These are phyloP conservation scores for Pulveroboletus sp. DNA, from an alignment of 768 basidiomycete genomes.

Conservation along the genomic window DNA sequence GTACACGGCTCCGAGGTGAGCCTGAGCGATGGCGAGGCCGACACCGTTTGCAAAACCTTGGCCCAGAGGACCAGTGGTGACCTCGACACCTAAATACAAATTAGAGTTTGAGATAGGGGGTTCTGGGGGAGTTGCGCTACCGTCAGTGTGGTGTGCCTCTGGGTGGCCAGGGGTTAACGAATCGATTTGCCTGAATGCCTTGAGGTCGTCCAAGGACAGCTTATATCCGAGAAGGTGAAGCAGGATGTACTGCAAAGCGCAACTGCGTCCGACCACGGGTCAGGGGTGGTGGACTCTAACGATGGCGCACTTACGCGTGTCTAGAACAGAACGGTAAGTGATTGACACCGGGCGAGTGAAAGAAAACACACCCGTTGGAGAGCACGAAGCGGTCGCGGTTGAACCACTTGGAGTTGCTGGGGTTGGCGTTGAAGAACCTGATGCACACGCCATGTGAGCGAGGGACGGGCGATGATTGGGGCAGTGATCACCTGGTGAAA, in stretches of 20 bases:
- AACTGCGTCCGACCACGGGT: slow-evolving; percentile 43
- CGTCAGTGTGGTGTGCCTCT: slow-evolving; percentile 67
- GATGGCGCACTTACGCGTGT: slow-evolving; percentile 57
- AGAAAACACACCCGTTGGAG: slow-evolving; percentile 74
- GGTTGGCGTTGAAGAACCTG: slow-evolving; percentile 86
- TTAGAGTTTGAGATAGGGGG: slow-evolving; percentile 4
- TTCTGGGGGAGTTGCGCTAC: slow-evolving; percentile 26
- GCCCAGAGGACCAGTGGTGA: slow-evolving; percentile 94
- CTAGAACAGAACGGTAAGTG: slow-evolving; percentile 34
- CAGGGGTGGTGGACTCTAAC: neutral
- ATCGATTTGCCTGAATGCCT: slow-evolving; percentile 86
- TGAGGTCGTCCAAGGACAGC: slow-evolving; percentile 87
- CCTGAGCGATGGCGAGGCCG: slow-evolving; percentile 90
- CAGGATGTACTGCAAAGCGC: slow-evolving; percentile 89
- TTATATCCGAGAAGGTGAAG: slow-evolving; percentile 93
- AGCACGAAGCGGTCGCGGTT: slow-evolving; percentile 97
- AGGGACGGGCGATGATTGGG: neutral
- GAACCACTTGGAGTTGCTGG: slow-evolving; percentile 87
- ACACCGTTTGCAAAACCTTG: slow-evolving; percentile 94
- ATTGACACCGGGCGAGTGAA: neutral
- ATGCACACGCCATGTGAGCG: slow-evolving; percentile 1
- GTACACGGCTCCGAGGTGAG: slow-evolving; percentile 84
- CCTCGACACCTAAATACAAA: slow-evolving; percentile 58
- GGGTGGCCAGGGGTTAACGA: slow-evolving; percentile 94
- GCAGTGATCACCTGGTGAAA: slow-evolving; percentile 55